Percentiles rank a stretch among this genome's conserved stretches.
Evolutionary conservation across 352 stramenopile species (phyloP).

Genomic region (Phytophthora nicotianae): DNA sequence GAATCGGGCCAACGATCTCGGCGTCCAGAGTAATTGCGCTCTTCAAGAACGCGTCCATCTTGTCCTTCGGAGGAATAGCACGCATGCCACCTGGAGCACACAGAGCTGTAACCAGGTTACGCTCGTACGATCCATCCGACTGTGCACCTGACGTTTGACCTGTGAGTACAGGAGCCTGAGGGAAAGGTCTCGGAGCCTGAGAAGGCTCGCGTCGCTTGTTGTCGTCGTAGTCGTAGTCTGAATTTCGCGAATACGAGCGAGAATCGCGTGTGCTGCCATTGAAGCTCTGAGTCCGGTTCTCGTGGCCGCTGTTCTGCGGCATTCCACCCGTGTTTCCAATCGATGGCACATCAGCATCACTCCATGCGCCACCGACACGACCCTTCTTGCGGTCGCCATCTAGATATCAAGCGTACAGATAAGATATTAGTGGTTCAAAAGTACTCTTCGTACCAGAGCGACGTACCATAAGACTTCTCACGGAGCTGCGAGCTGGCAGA

Average conservation of each 20-base stretch:
- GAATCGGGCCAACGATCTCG: constrained; percentile 93
- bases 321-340: constrained; percentile 31
- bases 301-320: constrained; percentile 35
- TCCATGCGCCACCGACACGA: constrained; percentile 79
- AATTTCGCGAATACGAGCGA: constrained; percentile 44
- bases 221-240: constrained; percentile 69
- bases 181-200: constrained; percentile 26
- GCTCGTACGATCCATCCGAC: constrained; percentile 92
- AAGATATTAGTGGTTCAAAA: not conserved
- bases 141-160: constrained; percentile 77
- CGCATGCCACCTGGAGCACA: constrained; percentile 95
- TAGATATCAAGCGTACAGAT: constrained; percentile 20
- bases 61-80: constrained; percentile 93
- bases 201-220: constrained; percentile 41
- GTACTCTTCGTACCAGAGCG: not conserved
- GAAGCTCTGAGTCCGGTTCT: constrained; percentile 58
- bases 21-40: constrained; percentile 91
- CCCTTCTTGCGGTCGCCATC: constrained; percentile 86
- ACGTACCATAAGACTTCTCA: constrained; percentile 79
- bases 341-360: constrained; percentile 34
- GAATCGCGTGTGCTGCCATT: constrained; percentile 41
- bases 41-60: constrained; percentile 92
- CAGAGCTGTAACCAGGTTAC: constrained; percentile 91
- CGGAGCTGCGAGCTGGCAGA: constrained; percentile 67
- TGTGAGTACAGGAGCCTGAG: constrained; percentile 37